Evolutionary conservation across 495 filamentous ascomycete genomes (phyloP), one percentile per base, ranked within the genome.

Genomic region (Aspergillus sparsus): DNA sequence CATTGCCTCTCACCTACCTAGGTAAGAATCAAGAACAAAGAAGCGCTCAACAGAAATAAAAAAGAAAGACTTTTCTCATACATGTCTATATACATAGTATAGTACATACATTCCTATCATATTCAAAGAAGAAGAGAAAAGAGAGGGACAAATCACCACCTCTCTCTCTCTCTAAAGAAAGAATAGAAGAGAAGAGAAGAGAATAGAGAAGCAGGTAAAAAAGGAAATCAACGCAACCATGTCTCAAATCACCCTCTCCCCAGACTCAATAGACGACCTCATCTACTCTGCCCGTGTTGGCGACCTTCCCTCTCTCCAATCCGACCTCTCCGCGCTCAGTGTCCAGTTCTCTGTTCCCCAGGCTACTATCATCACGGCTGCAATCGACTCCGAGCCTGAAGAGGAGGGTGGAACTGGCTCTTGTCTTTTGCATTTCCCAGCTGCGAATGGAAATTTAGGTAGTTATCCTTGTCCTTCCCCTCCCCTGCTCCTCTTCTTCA

Each of bases 371-470:
- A 69, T 97, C 31, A 64, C 76, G 34, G 81, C 82, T 34, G 86
- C 88, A 10, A 82, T 83, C 57, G 92, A 96, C 63, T 80, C 85
- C 27, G 78, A 84, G 33, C 88, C 84, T 56, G 86, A 87, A 27
- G 95, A 91, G 12, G 77, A 79, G 58, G 75, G 77, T 11, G 77
- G 78, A 21, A 73, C 74, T 8, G 78, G 77, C 0, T 71, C 66
- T 2, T 77, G 80, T 35, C 80, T 89, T 15, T 74, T 97, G 66
- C 93, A 98, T 76, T 96, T 91, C 82, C 90, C 91, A 1, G 84
- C 89, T 37, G 93, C 89, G 9, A 98, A 98, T 76, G 93, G 93
- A 34, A 89, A 94, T 67, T 57, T 78, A 47, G 89, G 91, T 94
- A 82, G 42, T 12, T 45, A 49, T 13, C 18, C 27, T 9, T 12